phyloP scores from a whole-genome alignment of 805 yeast genomes.

The Hanseniaspora thailandica region DNA sequence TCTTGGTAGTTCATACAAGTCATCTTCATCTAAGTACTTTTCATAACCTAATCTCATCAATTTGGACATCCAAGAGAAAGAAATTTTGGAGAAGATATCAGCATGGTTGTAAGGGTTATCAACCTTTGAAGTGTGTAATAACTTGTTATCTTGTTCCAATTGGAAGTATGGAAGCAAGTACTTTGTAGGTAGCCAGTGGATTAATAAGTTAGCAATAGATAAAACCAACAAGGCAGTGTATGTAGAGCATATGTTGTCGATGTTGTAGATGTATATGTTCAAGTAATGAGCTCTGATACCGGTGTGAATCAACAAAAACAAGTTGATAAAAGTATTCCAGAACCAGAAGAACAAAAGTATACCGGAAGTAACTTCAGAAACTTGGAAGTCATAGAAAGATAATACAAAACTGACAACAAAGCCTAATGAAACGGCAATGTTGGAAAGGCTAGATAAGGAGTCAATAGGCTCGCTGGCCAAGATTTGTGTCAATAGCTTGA shows the following conservation, averaged over 20 bases:
- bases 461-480: constrained; percentile 9
- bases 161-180: constrained; percentile 35
- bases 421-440: neutral
- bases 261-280: constrained; percentile 22
- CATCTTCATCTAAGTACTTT: constrained; percentile 42
- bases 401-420: constrained; percentile 39
- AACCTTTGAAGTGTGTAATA: constrained; percentile 18
- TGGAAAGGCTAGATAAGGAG: constrained; percentile 33
- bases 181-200: constrained; percentile 34
- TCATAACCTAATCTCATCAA: constrained; percentile 69
- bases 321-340: constrained; percentile 38
- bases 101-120: constrained; percentile 33
- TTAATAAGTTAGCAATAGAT: constrained; percentile 26
- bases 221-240: constrained; percentile 28
- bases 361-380: constrained; percentile 54
- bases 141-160: constrained; percentile 20
- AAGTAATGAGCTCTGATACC: constrained; percentile 29
- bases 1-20: constrained; percentile 69
- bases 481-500: constrained; percentile 16
- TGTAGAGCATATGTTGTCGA: constrained; percentile 22
- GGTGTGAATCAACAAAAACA: constrained; percentile 35
- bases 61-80: constrained; percentile 85
- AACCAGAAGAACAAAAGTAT: constrained; percentile 68
- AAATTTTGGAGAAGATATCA: constrained; percentile 60
- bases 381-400: constrained; percentile 62